Conservation (phyloP, 306 rosid species). For the Quercus agrifolia region DNA sequence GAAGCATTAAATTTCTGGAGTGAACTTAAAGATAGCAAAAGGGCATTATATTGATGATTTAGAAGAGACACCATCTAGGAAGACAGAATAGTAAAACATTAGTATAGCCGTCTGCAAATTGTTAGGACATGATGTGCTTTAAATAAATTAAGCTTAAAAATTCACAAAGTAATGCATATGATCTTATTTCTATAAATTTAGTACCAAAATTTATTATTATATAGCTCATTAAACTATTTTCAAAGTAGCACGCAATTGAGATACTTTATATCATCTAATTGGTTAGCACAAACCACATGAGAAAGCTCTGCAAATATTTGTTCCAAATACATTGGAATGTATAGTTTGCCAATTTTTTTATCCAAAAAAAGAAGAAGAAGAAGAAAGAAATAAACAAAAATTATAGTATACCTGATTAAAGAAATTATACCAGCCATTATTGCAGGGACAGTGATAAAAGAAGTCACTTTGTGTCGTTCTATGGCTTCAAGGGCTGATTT, state of each 20-base stretch:
- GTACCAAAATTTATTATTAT: background rate
- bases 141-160: background rate
- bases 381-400: no score
- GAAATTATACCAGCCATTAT: slow-evolving; percentile 67
- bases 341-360: slow-evolving; percentile 41
- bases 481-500: slow-evolving; percentile 51
- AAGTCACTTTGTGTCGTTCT: slow-evolving; percentile 54
- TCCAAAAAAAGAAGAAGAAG: no score
- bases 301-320: background rate
- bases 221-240: background rate
- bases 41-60: background rate
- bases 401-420: slow-evolving; percentile 45
- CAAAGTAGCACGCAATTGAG: background rate
- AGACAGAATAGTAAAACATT: background rate
- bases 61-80: background rate
- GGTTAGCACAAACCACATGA: background rate
- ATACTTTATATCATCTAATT: background rate
- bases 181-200: background rate
- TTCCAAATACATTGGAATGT: background rate
- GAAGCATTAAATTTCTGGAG: background rate
- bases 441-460: slow-evolving; percentile 90
- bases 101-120: background rate
- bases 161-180: background rate
- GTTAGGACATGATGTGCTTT: background rate
- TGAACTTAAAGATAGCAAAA: background rate